These are phyloP conservation scores for Neospermospora avenae DNA, from an alignment of 2,329 filamentous ascomycete species.

Conservation along the genomic window DNA sequence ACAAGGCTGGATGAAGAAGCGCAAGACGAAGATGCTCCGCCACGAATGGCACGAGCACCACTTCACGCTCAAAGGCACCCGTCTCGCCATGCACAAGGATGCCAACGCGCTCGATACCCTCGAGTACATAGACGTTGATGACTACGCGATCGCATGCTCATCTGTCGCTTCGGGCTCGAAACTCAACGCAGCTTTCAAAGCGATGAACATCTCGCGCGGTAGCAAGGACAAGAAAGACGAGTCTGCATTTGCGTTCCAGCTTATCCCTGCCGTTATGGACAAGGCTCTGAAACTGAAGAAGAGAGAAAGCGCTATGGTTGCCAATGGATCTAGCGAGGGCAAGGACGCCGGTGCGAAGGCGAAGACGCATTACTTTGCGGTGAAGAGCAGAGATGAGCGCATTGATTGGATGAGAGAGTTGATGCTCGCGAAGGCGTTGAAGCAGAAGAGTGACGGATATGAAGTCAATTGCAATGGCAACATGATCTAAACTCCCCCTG, in stretches of 20 bases:
- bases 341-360: conserved; percentile 58
- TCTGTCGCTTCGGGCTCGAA: conserved; percentile 70
- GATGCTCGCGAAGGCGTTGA: conserved; percentile 84
- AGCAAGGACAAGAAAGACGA: conserved; percentile 51
- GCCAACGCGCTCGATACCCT: conserved; percentile 51
- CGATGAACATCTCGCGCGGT: conserved; percentile 61
- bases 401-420: conserved; percentile 97
- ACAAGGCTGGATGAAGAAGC: conserved; percentile 90
- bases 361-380: conserved; percentile 93
- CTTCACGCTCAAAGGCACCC: conserved; percentile 77
- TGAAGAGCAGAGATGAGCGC: conserved; percentile 79
- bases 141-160: conserved; percentile 84
- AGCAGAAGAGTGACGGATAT: conserved; percentile 79
- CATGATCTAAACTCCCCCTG: conserved; percentile 52
- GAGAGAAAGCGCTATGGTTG: conserved; percentile 35
- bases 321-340: conserved; percentile 11
- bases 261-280: conserved; percentile 57
- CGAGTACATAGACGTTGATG: conserved; percentile 81
- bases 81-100: conserved; percentile 73
- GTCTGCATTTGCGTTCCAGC: conserved; percentile 78
- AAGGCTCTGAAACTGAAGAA: conserved; percentile 48
- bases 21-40: conserved; percentile 81
- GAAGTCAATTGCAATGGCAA: conserved; percentile 80
- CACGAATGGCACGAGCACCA: conserved; percentile 94
- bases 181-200: conserved; percentile 83